Evolutionary conservation across 2,329 filamentous ascomycete genomes (phyloP).

Genomic region (Allantophomopsis cytisporea): DNA sequence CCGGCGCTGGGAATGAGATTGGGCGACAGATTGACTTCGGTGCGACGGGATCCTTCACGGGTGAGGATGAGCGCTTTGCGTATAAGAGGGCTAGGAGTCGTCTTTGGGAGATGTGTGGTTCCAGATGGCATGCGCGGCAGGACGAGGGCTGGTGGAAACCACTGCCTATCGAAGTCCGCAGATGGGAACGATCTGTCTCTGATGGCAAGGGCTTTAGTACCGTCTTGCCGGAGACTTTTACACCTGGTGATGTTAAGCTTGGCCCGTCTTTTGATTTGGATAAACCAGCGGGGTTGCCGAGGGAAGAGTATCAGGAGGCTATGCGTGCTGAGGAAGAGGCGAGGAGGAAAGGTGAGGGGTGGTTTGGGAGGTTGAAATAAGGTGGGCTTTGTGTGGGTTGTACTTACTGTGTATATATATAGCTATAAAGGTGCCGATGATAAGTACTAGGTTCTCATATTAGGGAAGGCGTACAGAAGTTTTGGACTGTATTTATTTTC

Average conservation of each 20-base stretch:
- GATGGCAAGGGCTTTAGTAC: background rate
- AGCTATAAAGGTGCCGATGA: too few species aligned
- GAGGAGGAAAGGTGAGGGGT: constrained; percentile 22
- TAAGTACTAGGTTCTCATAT: too few species aligned
- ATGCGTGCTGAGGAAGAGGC: too few species aligned
- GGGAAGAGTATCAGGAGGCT: constrained; percentile 3
- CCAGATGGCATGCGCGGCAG: constrained; percentile 53
- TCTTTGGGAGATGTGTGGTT: constrained; percentile 73
- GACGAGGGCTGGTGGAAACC: constrained; percentile 56
- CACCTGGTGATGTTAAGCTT: constrained; percentile 22
- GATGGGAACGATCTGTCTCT: constrained; percentile 42
- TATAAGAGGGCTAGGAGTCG: constrained; percentile 65
- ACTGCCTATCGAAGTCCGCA: constrained; percentile 44
- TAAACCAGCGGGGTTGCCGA: constrained; percentile 25
- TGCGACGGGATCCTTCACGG: constrained; percentile 55
- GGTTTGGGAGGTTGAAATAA: too few species aligned
- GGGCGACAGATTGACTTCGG: constrained; percentile 42
- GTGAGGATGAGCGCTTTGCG: constrained; percentile 71
- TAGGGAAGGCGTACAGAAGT: too few species aligned
- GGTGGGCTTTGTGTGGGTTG: too few species aligned
- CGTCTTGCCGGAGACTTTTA: background rate
- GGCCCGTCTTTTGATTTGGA: constrained; percentile 27
- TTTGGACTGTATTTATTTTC: too few species aligned
- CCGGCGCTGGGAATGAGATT: constrained; percentile 22
- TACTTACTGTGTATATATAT: too few species aligned